Conservation (phyloP, 306 rosid genomes). For the Alnus rubra region DNA sequence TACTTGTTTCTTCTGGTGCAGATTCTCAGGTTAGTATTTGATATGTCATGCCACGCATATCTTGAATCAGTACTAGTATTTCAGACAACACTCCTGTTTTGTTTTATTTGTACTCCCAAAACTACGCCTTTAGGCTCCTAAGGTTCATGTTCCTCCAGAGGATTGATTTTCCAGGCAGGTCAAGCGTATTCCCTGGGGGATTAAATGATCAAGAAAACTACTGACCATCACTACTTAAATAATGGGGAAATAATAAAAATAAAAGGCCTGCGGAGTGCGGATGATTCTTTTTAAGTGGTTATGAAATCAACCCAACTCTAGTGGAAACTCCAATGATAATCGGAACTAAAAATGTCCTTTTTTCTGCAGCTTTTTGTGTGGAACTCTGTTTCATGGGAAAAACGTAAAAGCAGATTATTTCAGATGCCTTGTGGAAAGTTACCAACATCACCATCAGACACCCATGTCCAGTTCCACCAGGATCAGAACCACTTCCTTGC, state of each 20-base stretch:
- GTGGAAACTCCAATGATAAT: neutral
- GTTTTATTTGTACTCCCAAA: neutral
- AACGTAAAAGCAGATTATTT: constrained; percentile 11
- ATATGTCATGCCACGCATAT: constrained; percentile 4
- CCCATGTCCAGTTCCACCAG: constrained; percentile 33
- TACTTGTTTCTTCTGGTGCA: constrained; percentile 41
- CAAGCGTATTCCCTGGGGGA: neutral
- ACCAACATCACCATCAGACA: constrained; percentile 19
- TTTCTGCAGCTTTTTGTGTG: constrained; percentile 36
- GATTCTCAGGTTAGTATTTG: constrained; percentile 36
- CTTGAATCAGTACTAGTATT: neutral
- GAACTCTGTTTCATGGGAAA: constrained; percentile 28
- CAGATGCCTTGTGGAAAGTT: constrained; percentile 11
- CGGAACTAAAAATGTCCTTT: neutral
- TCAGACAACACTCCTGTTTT: neutral
- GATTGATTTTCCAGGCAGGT: neutral
- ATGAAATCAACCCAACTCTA: neutral
- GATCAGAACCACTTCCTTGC: constrained; percentile 34
- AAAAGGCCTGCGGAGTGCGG: neutral
- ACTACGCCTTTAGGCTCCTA: neutral
- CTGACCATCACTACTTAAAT: neutral
- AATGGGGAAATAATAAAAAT: neutral
- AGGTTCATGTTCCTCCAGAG: neutral
- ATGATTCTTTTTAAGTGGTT: neutral
- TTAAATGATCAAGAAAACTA: neutral